These are phyloP conservation scores for Lachnellula suecica DNA, from an alignment of 2,329 filamentous ascomycete genomes.

Conservation along the genomic window DNA sequence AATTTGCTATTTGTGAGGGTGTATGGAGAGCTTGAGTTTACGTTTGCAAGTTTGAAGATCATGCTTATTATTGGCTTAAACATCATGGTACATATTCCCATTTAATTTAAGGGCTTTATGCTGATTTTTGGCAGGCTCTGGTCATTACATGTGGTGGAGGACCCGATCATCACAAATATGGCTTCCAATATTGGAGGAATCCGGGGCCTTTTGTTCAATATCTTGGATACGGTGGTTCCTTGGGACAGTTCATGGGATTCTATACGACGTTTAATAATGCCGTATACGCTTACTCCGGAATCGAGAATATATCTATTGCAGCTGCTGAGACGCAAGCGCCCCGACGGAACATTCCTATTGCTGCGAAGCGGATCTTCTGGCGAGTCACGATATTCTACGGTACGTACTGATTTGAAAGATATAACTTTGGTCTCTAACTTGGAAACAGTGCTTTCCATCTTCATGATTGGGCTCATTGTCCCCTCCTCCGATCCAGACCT, in stretches of 20 bases:
- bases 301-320: constrained; percentile 54
- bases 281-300: constrained; percentile 47
- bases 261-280: constrained; percentile 44
- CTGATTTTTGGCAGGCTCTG: constrained; percentile 36
- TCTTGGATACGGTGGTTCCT: constrained; percentile 59
- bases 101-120: not conserved
- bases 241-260: constrained; percentile 57
- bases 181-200: constrained; percentile 69
- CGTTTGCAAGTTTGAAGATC: constrained; percentile 56
- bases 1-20: constrained; percentile 40
- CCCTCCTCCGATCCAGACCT: constrained; percentile 48
- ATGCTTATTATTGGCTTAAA: constrained; percentile 63
- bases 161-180: constrained; percentile 55
- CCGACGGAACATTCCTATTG: constrained; percentile 52
- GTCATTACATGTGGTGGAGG: constrained; percentile 64
- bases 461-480: constrained; percentile 55
- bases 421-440: not conserved
- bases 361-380: constrained; percentile 49
- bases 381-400: constrained; percentile 54
- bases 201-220: constrained; percentile 69
- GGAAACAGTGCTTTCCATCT: constrained; percentile 34
- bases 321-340: constrained; percentile 56
- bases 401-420: not conserved
- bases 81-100: constrained; percentile 45
- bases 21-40: constrained; percentile 55